phyloP scores from a whole-genome alignment of 2,329 filamentous ascomycete species.

The Diaporthe velutina region DNA sequence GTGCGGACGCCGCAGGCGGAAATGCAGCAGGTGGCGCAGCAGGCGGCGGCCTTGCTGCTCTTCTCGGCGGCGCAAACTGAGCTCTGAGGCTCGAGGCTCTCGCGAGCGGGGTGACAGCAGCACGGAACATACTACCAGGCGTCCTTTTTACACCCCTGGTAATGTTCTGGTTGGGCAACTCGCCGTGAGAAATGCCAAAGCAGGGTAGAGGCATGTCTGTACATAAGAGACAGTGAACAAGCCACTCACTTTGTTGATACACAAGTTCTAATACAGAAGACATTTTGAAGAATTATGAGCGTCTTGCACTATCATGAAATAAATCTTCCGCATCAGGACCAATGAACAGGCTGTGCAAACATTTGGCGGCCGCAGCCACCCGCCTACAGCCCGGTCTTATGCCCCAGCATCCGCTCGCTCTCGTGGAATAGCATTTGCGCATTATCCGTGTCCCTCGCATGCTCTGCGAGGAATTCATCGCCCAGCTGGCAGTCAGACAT shows the following conservation, averaged over 20 bases:
- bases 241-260: slow-evolving; percentile 13
- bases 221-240: neutral
- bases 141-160: neutral
- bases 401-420: slow-evolving; percentile 36
- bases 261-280: slow-evolving; percentile 13
- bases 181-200: neutral
- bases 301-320: neutral
- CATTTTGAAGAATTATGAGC: neutral
- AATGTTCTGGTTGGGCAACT: neutral
- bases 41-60: neutral
- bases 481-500: slow-evolving; percentile 34
- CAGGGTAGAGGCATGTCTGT: slow-evolving; percentile 11
- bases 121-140: neutral
- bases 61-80: slow-evolving; percentile 6
- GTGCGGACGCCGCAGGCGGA: neutral
- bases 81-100: neutral
- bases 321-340: neutral
- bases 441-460: slow-evolving; percentile 30
- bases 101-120: neutral
- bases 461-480: slow-evolving; percentile 30
- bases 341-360: neutral
- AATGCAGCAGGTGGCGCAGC: neutral
- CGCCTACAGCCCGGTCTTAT: slow-evolving; percentile 25
- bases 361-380: neutral
- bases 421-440: slow-evolving; percentile 34